Evolutionary conservation across 345 rosid species (phyloP), one percentile per base, ranked within the genome.

Genomic region (Sonneratia caseolaris): DNA sequence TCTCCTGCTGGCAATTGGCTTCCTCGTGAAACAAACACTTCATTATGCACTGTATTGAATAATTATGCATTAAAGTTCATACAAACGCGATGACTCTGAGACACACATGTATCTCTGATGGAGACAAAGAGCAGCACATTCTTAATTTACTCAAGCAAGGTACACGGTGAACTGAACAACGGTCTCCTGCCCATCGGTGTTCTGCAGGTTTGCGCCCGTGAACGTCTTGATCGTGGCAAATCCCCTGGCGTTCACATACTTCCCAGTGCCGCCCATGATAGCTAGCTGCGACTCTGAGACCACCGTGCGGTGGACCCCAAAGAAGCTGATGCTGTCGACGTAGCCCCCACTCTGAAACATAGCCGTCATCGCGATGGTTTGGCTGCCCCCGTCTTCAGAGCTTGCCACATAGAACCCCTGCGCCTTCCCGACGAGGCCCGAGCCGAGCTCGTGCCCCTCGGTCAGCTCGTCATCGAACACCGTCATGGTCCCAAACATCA

Each of bases 211-310:
- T 0, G 73, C 68, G 3, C 76, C 89, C 0, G 91, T 78, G 70
- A 87, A 80, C 14, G 92, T 88, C 82, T 91, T 88, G 48, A 91
- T 77, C 53, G 84, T 79, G 15, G 98, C 91, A 45, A 72, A 88
- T 0, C 95, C 98, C 71, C 83, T 82, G 0, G 95, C 93, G 79
- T 91, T 94, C 53, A 87, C 92, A 77, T 84, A 86, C 75, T 88
- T 89, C 27, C 98, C 94, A 0, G 97, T 91, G 22, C 97, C 98
- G 40, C 97, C 98, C 96, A 89, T 91, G 70, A 94, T 75, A 2
- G 95, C 86, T 51, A 91, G 75, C 79, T 88, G 96, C 2, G 97
- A 91, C 71, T 94, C 95, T 0, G 98, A 89, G 47, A 76, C 91
- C 3, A 83, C 95, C 0, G 89, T 88, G 68, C 84, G 78, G 38